These are phyloP conservation scores for Penicillium sp. DNA, from an alignment of 2,329 filamentous ascomycete genomes.

Conservation along the genomic window DNA sequence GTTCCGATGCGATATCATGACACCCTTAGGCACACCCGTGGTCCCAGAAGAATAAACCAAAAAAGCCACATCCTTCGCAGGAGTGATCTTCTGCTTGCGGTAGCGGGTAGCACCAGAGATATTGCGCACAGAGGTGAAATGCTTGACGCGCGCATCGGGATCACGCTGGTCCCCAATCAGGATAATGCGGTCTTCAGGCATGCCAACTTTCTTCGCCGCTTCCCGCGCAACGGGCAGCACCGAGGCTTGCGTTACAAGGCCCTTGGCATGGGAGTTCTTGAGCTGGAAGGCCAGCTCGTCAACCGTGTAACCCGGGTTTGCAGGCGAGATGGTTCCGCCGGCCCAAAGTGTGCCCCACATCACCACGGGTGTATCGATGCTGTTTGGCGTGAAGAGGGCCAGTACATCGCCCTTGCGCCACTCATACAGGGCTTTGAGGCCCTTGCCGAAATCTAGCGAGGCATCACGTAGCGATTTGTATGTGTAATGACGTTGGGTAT, in stretches of 20 bases:
- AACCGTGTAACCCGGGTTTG: slow-evolving; percentile 81
- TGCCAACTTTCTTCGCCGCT: slow-evolving; percentile 67
- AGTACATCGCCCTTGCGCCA: slow-evolving; percentile 85
- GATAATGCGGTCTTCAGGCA: slow-evolving; percentile 69
- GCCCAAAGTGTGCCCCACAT: slow-evolving; percentile 81
- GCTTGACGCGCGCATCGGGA: slow-evolving; percentile 57
- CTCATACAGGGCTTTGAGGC: slow-evolving; percentile 68
- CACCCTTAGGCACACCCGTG: slow-evolving; percentile 87
- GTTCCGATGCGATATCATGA: slow-evolving; percentile 80
- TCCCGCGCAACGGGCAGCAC: slow-evolving; percentile 63
- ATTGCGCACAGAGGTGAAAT: slow-evolving; percentile 70
- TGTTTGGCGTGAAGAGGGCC: slow-evolving; percentile 79
- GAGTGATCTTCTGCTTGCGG: slow-evolving; percentile 60
- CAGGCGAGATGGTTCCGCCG: slow-evolving; percentile 76
- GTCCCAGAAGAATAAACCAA: slow-evolving; percentile 88
- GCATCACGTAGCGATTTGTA: slow-evolving; percentile 63
- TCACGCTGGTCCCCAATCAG: slow-evolving; percentile 66
- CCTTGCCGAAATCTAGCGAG: slow-evolving; percentile 74
- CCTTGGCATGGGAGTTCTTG: slow-evolving; percentile 71
- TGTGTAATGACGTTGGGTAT: slow-evolving; percentile 67
- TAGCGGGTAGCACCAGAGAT: slow-evolving; percentile 58
- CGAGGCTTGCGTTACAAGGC: slow-evolving; percentile 68
- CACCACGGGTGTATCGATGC: slow-evolving; percentile 74
- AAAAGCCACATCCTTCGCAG: slow-evolving; percentile 73
- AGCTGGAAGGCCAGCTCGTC: slow-evolving; percentile 84